Conservation (phyloP, 306 rosid genomes). For the Prunus campanulata region DNA sequence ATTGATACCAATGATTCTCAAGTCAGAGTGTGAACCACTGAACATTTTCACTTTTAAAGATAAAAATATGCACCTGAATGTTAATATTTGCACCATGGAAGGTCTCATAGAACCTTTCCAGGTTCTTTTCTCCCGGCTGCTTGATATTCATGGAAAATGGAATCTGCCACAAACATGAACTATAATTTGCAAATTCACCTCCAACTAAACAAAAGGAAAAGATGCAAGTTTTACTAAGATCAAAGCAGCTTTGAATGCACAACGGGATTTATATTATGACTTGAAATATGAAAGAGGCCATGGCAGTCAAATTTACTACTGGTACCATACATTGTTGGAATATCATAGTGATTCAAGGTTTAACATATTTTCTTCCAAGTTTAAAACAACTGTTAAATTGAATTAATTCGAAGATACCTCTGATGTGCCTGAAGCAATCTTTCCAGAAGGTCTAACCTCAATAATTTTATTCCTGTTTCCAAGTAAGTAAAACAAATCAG, state of each 20-base stretch:
- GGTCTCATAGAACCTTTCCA: slow-evolving; percentile 74
- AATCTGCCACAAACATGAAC: slow-evolving; percentile 46
- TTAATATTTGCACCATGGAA: slow-evolving; percentile 85
- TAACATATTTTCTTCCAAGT: not conserved
- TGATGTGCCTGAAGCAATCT: slow-evolving; percentile 71
- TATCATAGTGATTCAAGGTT: not conserved
- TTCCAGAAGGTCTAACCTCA: slow-evolving; percentile 77
- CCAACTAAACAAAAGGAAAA: slow-evolving; percentile 9
- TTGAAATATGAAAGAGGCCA: not conserved
- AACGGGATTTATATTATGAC: not conserved
- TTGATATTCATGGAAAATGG: slow-evolving; percentile 72
- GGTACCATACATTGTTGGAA: not conserved
- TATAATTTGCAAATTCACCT: slow-evolving; percentile 16
- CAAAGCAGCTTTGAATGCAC: not conserved
- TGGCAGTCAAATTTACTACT: not conserved
- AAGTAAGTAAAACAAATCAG: slow-evolving; percentile 35
- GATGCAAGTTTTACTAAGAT: slow-evolving; percentile 9
- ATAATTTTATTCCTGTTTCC: slow-evolving; percentile 69
- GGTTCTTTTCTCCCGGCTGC: slow-evolving; percentile 49
- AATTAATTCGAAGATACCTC: slow-evolving; percentile 54
- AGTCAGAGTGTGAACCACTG: not conserved
- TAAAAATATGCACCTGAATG: slow-evolving; percentile 64
- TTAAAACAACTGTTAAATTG: not conserved
- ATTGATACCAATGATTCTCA: not conserved
- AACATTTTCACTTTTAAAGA: slow-evolving; percentile 2